A percentile compares a stretch with the other conserved stretches of the same genome.
phyloP scores from a whole-genome alignment of 345 rosid species.

The Pistacia integerrima region DNA sequence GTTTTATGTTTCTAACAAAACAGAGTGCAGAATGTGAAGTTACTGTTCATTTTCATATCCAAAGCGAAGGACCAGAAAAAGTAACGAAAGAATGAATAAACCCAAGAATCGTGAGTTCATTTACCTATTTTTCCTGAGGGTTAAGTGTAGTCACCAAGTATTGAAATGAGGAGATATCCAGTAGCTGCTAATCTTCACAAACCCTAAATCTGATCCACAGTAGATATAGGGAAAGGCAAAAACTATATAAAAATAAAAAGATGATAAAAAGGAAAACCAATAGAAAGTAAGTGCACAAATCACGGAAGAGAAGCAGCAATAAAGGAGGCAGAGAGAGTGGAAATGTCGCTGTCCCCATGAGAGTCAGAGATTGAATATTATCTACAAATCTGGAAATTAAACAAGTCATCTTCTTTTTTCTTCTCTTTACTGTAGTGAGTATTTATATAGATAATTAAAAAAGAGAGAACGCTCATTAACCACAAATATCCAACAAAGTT shows the following conservation, averaged over 20 bases:
- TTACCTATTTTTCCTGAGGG: not conserved
- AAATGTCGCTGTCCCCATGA: conserved; percentile 40
- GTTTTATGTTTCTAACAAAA: not conserved
- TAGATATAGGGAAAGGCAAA: not conserved
- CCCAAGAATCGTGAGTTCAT: not conserved
- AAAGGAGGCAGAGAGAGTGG: conserved; percentile 15
- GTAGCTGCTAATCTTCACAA: not conserved
- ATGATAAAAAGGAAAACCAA: not conserved
- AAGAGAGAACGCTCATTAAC: not conserved
- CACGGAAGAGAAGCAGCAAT: conserved; percentile 16
- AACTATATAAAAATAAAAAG: not conserved
- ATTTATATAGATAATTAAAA: not conserved
- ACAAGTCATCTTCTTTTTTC: not conserved
- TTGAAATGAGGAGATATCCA: not conserved
- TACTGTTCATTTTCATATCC: not conserved
- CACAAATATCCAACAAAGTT: not conserved
- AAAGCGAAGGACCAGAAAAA: not conserved
- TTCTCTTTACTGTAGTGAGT: not conserved
- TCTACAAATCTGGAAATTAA: conserved; percentile 32
- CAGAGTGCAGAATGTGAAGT: not conserved
- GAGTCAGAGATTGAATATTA: conserved; percentile 39
- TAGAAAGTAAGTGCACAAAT: conserved; percentile 13
- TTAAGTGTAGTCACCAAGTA: not conserved
- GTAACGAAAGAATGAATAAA: not conserved
- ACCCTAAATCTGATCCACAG: conserved; percentile 14